Base-by-base conservation (phyloP, 2,329 filamentous ascomycete genomes). In the Elsinoe australis region DNA sequence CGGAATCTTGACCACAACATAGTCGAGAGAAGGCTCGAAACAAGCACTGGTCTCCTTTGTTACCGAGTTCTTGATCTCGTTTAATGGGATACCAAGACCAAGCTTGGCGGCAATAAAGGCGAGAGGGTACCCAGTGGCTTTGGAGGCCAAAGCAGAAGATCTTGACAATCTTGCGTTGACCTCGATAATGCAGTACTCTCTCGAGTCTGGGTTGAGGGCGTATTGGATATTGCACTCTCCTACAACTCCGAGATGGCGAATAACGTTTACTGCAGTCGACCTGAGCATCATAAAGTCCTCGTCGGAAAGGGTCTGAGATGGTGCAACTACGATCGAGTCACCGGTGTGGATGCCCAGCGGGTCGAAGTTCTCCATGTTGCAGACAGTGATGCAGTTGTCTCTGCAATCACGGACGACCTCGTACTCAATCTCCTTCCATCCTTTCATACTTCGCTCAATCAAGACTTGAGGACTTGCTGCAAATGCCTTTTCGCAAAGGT, bases 321-420 rank as follows among this genome's bases (percentile, higher is more conserved):
- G 92, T 6, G 92, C 92, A 38, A 98, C 92, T 46, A 98, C 92
- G 56, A 98, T 95, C 9, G 90, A 96, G 64, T 98, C 92, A 66
- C 92, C 92, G 2, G 92, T 98, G 63, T 96, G 92, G 54, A 96
- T 96, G 60, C 92, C 92, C 1, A 98, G 81, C 49, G 92, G 92
- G 66, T 98, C 92, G 61, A 98, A 98, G 71, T 98, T 98, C 72
- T 98, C 92, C 92, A 98, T 96, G 73, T 98, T 98, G 68, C 92
- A 98, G 53, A 98, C 92, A 5, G 92, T 98, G 64, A 98, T 96
- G 66, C 92, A 98, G 76, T 96, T 96, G 71, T 98, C 89, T 59
- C 87, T 82, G 50, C 82, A 85, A 72, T 96, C 92, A 61, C 92
- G 84, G 32, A 98, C 92, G 53, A 96, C 92, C 67, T 98, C 92